Base-by-base conservation (phyloP, 1,284 basidiomycete species). In the Ustilago loliicola region DNA sequence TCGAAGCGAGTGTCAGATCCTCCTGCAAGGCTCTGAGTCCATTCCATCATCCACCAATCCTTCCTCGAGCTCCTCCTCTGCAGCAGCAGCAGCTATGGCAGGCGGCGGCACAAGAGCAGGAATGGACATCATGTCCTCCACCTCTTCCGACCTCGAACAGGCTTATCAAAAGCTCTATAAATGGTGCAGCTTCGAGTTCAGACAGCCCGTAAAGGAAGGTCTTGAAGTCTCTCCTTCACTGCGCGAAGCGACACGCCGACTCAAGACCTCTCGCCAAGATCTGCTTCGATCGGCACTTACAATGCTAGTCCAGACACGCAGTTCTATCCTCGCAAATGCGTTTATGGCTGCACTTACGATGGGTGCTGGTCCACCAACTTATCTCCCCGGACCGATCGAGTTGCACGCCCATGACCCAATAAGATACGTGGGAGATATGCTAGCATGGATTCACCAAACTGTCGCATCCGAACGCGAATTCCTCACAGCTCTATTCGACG, bases 361-460 rank as follows among this genome's bases (percentile, higher is more conserved):
- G 11, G 96, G 96, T 15, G 94, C 94, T 0, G 70, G 68, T 21
- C 74, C 83, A 0, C 94, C 94, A 0, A 92, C 92, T 38, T 94
- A 94, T 29, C 89, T 95, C 1, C 94, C 95, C 0, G 91, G 95
- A 2, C 96, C 96, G 0, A 98, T 99, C 76, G 96, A 99, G 87
- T 89, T 98, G 3, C 95, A 98, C 84, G 96, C 96, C 0, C 96
- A 99, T 83, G 96, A 99, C 85, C 95, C 96, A 0, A 90, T 95
- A 73, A 91, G 96, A 29, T 99, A 99, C 85, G 92, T 97, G 17
- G 96, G 96, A 21, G 96, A 98, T 86, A 98, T 99, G 94, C 91
- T 99, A 4, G 96, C 96, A 0, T 99, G 96, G 97, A 92, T 98
- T 1, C 96, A 99, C 87, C 97, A 99, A 79, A 90, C 93, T 0